These are phyloP conservation scores for Coccinonectria pachysandricola DNA, from an alignment of 2,329 filamentous ascomycete species.

Conservation along the genomic window DNA sequence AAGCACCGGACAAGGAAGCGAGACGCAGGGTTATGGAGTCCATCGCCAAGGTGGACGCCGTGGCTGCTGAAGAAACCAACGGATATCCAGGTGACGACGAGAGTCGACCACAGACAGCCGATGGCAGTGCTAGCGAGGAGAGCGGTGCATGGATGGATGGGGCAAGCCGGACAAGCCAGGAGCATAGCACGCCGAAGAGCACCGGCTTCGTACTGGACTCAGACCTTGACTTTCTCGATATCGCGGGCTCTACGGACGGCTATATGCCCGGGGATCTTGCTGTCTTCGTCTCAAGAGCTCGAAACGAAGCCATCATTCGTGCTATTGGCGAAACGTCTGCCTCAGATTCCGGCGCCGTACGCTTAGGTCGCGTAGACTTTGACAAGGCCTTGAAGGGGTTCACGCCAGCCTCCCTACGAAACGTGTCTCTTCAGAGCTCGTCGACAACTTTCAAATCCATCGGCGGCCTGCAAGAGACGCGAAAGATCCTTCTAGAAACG, in stretches of 20 bases:
- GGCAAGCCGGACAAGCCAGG: constrained; percentile 44
- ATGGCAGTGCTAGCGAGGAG: constrained; percentile 43
- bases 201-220: constrained; percentile 64
- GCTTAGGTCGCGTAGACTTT: constrained; percentile 67
- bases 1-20: constrained; percentile 87
- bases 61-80: constrained; percentile 27
- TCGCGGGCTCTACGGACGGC: constrained; percentile 89
- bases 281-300: constrained; percentile 73
- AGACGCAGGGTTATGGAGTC: constrained; percentile 75
- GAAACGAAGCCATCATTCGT: constrained; percentile 86
- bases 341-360: constrained; percentile 40
- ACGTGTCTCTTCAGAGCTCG: constrained; percentile 86
- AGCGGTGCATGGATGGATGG: constrained; percentile 68
- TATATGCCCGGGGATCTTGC: constrained; percentile 96
- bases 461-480: constrained; percentile 75
- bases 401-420: constrained; percentile 86
- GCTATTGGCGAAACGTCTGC: constrained; percentile 51
- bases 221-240: constrained; percentile 79
- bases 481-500: constrained; percentile 87
- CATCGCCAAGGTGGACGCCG: constrained; percentile 50
- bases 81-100: constrained; percentile 29
- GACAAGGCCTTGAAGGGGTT: constrained; percentile 79
- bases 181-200: constrained; percentile 22
- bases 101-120: constrained; percentile 48
- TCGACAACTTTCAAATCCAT: constrained; percentile 90